A percentile compares a stretch with the other conserved stretches of the same genome.
phyloP scores from a whole-genome alignment of 83 land plant species.

The Picea mariana region DNA sequence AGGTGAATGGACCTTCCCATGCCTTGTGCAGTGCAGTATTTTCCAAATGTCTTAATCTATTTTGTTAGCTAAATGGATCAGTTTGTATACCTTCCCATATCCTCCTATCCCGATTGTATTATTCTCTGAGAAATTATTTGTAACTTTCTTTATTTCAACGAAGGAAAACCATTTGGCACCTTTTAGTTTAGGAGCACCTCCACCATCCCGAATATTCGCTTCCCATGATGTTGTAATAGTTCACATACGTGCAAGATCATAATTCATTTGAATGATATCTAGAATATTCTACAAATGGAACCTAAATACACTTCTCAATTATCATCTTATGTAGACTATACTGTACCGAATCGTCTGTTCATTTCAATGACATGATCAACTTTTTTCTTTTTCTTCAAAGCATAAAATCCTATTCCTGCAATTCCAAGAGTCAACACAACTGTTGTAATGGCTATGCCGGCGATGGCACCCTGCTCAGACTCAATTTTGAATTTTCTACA shows the following conservation, averaged over 20 bases:
- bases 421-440: constrained; percentile 19
- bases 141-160: constrained; percentile 16
- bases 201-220: not conserved
- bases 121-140: constrained; percentile 18
- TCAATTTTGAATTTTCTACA: constrained; percentile 9
- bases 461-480: constrained; percentile 15
- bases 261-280: not conserved
- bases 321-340: not conserved
- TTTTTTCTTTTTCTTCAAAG: constrained; percentile 27
- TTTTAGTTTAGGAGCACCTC: constrained; percentile 12
- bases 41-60: too few species aligned
- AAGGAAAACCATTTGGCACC: constrained; percentile 23
- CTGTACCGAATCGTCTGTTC: constrained; percentile 46
- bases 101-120: constrained; percentile 21
- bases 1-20: too few species aligned
- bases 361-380: constrained; percentile 29
- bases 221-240: constrained; percentile 10
- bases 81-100: constrained; percentile 25
- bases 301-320: not conserved
- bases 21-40: too few species aligned
- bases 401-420: constrained; percentile 29
- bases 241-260: not conserved
- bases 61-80: too few species aligned
- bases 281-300: not conserved
- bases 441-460: constrained; percentile 27